Conservation (phyloP, 352 stramenopile species). For the Pythium phragmitis region DNA sequence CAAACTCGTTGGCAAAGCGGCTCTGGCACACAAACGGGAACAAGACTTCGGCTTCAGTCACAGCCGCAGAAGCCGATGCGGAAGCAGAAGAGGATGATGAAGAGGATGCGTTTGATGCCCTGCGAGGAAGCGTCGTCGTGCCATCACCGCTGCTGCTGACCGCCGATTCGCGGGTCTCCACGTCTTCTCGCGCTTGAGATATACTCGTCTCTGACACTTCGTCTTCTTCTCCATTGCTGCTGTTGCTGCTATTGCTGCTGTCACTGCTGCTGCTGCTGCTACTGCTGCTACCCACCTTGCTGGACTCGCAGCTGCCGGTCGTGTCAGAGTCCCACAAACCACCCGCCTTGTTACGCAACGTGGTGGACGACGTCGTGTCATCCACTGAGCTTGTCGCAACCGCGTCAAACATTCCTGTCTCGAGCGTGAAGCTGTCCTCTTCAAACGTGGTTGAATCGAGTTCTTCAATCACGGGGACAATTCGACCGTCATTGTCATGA, state of each 20-base stretch:
- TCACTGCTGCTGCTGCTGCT: constrained; percentile 5
- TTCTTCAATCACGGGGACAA: constrained; percentile 27
- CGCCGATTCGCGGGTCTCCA: constrained; percentile 6
- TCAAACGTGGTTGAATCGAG: constrained; percentile 9
- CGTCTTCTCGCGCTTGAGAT: no score
- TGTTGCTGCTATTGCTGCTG: not conserved
- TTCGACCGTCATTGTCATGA: constrained; percentile 19
- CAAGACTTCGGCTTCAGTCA: constrained; percentile 62
- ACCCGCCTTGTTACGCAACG: constrained; percentile 6
- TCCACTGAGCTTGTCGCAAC: not conserved
- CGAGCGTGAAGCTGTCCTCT: not conserved
- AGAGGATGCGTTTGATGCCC: constrained; percentile 54
- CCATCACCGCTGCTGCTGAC: not conserved
- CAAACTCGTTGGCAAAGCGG: constrained; percentile 83
- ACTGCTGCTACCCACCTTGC: constrained; percentile 3
- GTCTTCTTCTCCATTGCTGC: not conserved
- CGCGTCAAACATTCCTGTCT: not conserved
- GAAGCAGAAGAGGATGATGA: constrained; percentile 30
- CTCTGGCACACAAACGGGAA: constrained; percentile 85
- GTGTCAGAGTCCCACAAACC: constrained; percentile 11
- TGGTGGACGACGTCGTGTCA: not conserved
- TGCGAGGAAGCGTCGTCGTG: constrained; percentile 21
- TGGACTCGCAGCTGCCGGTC: constrained; percentile 4
- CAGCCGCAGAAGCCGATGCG: not conserved
- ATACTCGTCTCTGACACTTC: no score